These are phyloP conservation scores for Malassezia pachydermatis DNA, from an alignment of 1,284 basidiomycete species.

Conservation along the genomic window DNA sequence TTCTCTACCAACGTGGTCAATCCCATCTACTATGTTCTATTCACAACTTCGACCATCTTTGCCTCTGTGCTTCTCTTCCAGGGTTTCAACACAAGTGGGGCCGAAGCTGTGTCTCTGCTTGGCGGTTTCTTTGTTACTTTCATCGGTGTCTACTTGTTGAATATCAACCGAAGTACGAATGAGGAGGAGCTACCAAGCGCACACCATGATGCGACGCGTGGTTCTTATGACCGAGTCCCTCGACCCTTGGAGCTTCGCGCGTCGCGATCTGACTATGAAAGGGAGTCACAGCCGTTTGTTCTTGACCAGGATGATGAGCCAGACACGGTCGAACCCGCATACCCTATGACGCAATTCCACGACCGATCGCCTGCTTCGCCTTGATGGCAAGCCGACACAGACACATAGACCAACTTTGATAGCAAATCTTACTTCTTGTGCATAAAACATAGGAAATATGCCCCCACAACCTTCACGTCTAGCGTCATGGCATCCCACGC, in stretches of 20 bases:
- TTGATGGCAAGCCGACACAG: too few relatives aligned
- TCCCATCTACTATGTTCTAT: constrained; percentile 96
- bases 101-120: constrained; percentile 51
- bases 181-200: not conserved
- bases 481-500: too few relatives aligned
- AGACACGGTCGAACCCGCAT: too few relatives aligned
- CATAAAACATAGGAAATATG: too few relatives aligned
- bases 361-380: constrained; percentile 1
- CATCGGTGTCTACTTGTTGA: constrained; percentile 45
- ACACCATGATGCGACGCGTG: not conserved
- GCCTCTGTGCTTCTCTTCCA: constrained; percentile 92
- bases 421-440: too few relatives aligned
- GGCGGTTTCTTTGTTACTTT: constrained; percentile 47
- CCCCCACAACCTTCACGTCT: too few relatives aligned
- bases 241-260: too few relatives aligned
- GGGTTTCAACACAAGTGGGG: constrained; percentile 83
- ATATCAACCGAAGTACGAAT: constrained; percentile 42
- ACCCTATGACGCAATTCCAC: constrained; percentile 4
- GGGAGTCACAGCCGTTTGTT: too few relatives aligned
- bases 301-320: too few relatives aligned
- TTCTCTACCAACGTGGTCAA: constrained; percentile 99
- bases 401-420: too few relatives aligned
- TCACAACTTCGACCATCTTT: constrained; percentile 88
- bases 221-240: not conserved
- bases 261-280: too few relatives aligned